Evolutionary conservation across 805 yeast genomes (phyloP).

Genomic region (Nakazawaea siamensis): DNA sequence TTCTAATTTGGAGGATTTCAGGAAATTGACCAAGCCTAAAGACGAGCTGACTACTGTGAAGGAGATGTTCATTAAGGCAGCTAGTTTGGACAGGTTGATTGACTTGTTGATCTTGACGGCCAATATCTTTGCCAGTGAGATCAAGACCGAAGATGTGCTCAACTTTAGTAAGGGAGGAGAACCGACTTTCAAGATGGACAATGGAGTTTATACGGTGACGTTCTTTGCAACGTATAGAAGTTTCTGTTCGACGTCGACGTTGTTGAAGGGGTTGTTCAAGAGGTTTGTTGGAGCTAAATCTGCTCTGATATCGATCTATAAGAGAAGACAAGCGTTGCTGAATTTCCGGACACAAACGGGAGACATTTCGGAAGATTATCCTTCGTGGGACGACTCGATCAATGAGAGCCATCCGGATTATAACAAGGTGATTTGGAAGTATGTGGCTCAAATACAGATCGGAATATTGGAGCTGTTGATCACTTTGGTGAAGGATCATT

Average conservation of each 20-base stretch:
- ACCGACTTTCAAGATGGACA: slow-evolving; percentile 44
- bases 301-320: slow-evolving; percentile 48
- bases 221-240: slow-evolving; percentile 65
- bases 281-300: slow-evolving; percentile 56
- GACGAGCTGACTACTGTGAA: slow-evolving; percentile 10
- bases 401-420: slow-evolving; percentile 23
- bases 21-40: slow-evolving; percentile 1
- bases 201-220: slow-evolving; percentile 54
- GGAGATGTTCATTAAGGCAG: slow-evolving; percentile 40
- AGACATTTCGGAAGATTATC: slow-evolving; percentile 19
- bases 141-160: slow-evolving; percentile 34
- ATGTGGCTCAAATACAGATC: slow-evolving; percentile 69
- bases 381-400: slow-evolving; percentile 46
- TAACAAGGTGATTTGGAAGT: slow-evolving; percentile 48
- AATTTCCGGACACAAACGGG: not conserved
- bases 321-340: slow-evolving; percentile 8
- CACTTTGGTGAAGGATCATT: slow-evolving; percentile 64
- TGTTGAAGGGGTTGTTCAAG: slow-evolving; percentile 43
- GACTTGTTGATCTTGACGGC: slow-evolving; percentile 74
- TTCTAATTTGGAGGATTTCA: slow-evolving; percentile 22
- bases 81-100: slow-evolving; percentile 65
- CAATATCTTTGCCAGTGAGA: slow-evolving; percentile 40
- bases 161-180: slow-evolving; percentile 22
- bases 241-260: slow-evolving; percentile 47
- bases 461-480: slow-evolving; percentile 74